phyloP scores from a whole-genome alignment of 73 alveolate species.

The Tetrahymena borealis region DNA sequence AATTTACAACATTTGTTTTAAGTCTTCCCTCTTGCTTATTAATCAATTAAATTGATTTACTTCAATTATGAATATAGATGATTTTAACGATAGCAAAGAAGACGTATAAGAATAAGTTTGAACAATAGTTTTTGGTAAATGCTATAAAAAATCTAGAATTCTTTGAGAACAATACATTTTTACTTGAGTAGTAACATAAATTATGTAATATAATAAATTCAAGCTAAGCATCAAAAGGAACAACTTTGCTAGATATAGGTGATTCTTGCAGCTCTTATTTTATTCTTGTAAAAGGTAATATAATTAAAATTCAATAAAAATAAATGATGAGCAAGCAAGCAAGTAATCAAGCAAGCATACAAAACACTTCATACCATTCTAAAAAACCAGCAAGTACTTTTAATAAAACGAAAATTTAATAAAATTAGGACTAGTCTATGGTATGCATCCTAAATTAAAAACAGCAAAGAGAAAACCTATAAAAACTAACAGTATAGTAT shows the following conservation, averaged over 20 bases:
- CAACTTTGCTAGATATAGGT: background rate
- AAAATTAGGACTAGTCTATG: background rate
- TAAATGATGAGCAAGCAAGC: no score
- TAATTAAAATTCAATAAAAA: background rate
- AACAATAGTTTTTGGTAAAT: background rate
- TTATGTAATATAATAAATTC: background rate
- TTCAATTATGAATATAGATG: background rate
- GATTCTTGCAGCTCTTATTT: background rate
- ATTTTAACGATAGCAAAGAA: background rate
- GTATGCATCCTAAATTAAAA: background rate
- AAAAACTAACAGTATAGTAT: background rate
- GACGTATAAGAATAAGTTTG: background rate
- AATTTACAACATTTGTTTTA: background rate
- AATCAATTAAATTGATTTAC: background rate
- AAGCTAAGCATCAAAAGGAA: background rate
- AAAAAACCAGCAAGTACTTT: no score
- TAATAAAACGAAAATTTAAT: background rate
- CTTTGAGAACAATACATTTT: background rate
- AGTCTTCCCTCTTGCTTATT: background rate
- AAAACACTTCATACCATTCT: no score
- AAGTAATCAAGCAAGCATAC: no score
- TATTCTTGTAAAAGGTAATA: background rate
- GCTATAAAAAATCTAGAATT: background rate
- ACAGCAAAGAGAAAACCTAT: background rate
- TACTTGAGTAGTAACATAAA: background rate